phyloP scores from a whole-genome alignment of 805 yeast species.

The Limtongozyma cylindracea region DNA sequence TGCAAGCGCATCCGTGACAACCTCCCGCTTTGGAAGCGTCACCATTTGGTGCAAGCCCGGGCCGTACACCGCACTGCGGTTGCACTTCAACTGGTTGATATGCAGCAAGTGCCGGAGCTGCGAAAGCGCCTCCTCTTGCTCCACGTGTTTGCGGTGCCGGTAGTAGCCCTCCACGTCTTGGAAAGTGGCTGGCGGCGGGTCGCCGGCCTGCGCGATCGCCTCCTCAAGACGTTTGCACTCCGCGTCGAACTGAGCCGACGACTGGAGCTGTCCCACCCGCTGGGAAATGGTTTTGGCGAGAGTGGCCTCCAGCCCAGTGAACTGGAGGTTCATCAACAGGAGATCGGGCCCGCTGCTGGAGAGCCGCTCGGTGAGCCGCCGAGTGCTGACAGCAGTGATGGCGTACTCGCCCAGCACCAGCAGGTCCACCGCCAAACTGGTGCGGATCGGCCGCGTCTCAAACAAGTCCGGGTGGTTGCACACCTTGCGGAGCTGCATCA shows the following conservation, averaged over 20 bases:
- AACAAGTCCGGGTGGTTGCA: constrained; percentile 93
- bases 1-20: constrained; percentile 4
- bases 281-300: too few species aligned
- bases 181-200: too few species aligned
- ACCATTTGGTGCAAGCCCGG: too few species aligned
- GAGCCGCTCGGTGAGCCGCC: constrained; percentile 3
- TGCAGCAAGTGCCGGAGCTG: constrained; percentile 34
- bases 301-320: constrained; percentile 18
- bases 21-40: too few species aligned
- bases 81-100: constrained; percentile 40
- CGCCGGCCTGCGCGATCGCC: too few species aligned
- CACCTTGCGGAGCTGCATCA: constrained; percentile 93
- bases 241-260: constrained; percentile 16
- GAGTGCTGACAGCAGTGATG: constrained; percentile 15
- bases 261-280: constrained; percentile 20
- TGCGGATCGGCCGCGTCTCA: constrained; percentile 84
- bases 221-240: constrained; percentile 17
- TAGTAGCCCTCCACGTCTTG: constrained; percentile 33
- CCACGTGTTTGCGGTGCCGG: constrained; percentile 22
- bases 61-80: constrained; percentile 44
- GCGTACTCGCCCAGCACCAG: too few species aligned
- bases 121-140: too few species aligned
- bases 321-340: constrained; percentile 31
- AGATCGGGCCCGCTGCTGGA: constrained; percentile 7
- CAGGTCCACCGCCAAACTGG: constrained; percentile 57